Evolutionary conservation across 2,329 filamentous ascomycete species (phyloP).

Genomic region (Zymoseptoria pseudotritici): DNA sequence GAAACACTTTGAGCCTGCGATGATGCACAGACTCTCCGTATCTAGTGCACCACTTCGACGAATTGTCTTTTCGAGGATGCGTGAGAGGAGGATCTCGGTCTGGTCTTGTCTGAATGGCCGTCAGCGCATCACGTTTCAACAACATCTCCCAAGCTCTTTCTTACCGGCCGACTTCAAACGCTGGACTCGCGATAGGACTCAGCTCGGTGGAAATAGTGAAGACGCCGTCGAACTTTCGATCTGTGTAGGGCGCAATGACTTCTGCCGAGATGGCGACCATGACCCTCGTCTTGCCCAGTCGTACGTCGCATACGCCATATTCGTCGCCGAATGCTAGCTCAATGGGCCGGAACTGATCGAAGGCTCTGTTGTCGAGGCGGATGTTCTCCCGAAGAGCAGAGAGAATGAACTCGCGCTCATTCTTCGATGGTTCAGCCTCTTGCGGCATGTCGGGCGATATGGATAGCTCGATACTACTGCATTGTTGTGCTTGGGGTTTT

Average conservation of each 20-base stretch:
- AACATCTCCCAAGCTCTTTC: slow-evolving; percentile 29
- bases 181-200: slow-evolving; percentile 82
- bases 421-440: slow-evolving; percentile 81
- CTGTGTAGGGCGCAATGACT: slow-evolving; percentile 74
- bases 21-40: slow-evolving; percentile 89
- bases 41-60: slow-evolving; percentile 87
- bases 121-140: too few species aligned
- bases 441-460: slow-evolving; percentile 63
- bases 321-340: slow-evolving; percentile 80
- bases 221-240: slow-evolving; percentile 90
- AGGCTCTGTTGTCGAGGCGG: slow-evolving; percentile 73
- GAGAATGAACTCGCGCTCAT: slow-evolving; percentile 78
- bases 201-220: slow-evolving; percentile 90
- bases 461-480: background rate
- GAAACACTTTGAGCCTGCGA: slow-evolving; percentile 88
- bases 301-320: slow-evolving; percentile 81
- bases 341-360: slow-evolving; percentile 72
- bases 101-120: slow-evolving; percentile 28
- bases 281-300: slow-evolving; percentile 84
- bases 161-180: slow-evolving; percentile 75
- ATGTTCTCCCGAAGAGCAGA: slow-evolving; percentile 74
- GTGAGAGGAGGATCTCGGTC: slow-evolving; percentile 73
- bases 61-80: slow-evolving; percentile 87
- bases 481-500: background rate
- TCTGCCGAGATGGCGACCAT: slow-evolving; percentile 80